Percentiles rank a stretch among this genome's conserved stretches.
phyloP scores from a whole-genome alignment of 1,139 yeast genomes.

The Nadsonia starkeyi-henricii region DNA sequence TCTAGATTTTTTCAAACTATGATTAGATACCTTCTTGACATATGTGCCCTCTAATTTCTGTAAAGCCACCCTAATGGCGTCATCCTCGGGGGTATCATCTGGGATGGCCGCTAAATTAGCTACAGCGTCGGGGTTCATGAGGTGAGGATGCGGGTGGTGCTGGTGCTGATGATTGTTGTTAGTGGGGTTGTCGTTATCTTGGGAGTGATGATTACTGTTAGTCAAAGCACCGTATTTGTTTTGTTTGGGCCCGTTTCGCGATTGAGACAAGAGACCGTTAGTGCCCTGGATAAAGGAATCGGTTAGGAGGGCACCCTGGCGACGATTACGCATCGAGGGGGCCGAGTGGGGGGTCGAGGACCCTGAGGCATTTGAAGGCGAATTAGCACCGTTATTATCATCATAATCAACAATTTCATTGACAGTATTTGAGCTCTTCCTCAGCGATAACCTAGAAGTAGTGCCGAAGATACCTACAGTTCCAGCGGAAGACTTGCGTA shows the following conservation, averaged over 20 bases:
- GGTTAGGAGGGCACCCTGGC: neutral
- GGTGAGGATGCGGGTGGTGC: constrained; percentile 28
- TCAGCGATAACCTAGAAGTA: neutral
- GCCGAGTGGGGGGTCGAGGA: too few species aligned
- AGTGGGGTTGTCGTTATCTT: neutral
- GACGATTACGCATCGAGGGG: too few species aligned
- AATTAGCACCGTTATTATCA: neutral
- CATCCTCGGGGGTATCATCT: constrained; percentile 52
- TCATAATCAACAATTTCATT: neutral
- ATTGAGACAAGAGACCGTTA: constrained; percentile 5
- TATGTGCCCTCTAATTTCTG: constrained; percentile 61
- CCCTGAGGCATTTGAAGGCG: too few species aligned
- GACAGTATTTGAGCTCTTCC: neutral
- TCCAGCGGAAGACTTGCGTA: neutral
- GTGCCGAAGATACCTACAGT: neutral
- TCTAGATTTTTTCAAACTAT: neutral
- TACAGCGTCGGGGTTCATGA: constrained; percentile 47
- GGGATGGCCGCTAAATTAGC: constrained; percentile 70
- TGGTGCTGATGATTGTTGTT: constrained; percentile 8
- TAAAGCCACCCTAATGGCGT: constrained; percentile 66
- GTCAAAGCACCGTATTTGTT: neutral
- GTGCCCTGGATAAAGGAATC: constrained; percentile 3
- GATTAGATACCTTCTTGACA: constrained; percentile 4
- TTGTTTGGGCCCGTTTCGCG: constrained; percentile 12
- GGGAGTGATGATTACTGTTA: neutral